phyloP scores from a whole-genome alignment of 768 basidiomycete species.

The Psilocybe azurescens region DNA sequence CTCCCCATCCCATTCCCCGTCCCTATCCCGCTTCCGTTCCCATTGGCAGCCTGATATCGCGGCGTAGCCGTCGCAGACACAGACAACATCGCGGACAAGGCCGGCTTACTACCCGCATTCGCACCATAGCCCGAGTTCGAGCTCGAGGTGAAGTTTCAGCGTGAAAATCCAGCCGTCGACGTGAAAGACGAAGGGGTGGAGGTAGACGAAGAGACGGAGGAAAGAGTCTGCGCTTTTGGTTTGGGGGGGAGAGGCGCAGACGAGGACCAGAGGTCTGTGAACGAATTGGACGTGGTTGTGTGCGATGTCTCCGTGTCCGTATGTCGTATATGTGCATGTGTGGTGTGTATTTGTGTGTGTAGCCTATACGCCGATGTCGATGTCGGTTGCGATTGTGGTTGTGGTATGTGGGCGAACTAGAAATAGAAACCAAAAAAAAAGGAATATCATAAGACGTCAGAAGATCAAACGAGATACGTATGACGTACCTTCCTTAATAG shows the following conservation, averaged over 20 bases:
- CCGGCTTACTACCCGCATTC: slow-evolving; percentile 7
- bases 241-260: slow-evolving; percentile 58
- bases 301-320: too few relatives aligned
- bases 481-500: too few relatives aligned
- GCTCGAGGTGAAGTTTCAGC: not conserved
- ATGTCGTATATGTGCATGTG: too few relatives aligned
- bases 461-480: too few relatives aligned
- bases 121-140: not conserved
- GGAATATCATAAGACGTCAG: too few relatives aligned
- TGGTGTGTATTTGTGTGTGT: too few relatives aligned
- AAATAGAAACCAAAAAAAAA: too few relatives aligned
- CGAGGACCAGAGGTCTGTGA: slow-evolving; percentile 78
- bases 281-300: slow-evolving; percentile 65
- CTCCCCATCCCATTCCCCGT: too few relatives aligned
- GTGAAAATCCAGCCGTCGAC: slow-evolving; percentile 10
- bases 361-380: too few relatives aligned
- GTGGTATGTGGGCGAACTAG: too few relatives aligned
- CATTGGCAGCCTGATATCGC: slow-evolving; percentile 5
- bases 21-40: not conserved
- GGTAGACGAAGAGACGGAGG: slow-evolving; percentile 27
- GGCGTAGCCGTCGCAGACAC: slow-evolving; percentile 11
- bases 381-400: too few relatives aligned
- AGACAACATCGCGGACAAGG: slow-evolving; percentile 29
- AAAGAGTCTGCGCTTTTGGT: slow-evolving; percentile 49
- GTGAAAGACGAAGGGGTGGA: slow-evolving; percentile 22